Percentiles rank a stretch among this genome's conserved stretches.
Conservation (phyloP, 140 eudicot species). For the Stevia rebaudiana region DNA sequence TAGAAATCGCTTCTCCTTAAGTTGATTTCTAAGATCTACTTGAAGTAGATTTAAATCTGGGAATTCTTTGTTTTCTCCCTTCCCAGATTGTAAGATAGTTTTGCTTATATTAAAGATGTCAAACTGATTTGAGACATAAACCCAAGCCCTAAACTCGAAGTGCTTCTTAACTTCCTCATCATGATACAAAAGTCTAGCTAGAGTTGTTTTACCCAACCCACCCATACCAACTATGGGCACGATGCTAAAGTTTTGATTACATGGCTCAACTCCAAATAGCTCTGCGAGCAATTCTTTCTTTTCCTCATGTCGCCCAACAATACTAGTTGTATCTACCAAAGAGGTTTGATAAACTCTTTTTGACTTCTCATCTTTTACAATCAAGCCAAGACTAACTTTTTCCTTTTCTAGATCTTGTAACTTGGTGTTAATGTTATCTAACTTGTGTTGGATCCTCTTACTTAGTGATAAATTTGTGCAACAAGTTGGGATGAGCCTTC, state of each 20-base stretch:
- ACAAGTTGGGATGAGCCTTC: not conserved
- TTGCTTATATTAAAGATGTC: slow-evolving; percentile 27
- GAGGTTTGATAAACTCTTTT: not conserved
- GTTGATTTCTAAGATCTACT: not conserved
- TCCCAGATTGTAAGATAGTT: slow-evolving; percentile 19
- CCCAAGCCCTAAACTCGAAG: slow-evolving; percentile 33
- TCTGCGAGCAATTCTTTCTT: not conserved
- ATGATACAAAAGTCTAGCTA: slow-evolving; percentile 6
- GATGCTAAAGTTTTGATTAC: not conserved
- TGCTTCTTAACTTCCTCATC: not conserved
- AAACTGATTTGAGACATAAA: slow-evolving; percentile 35
- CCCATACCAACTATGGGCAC: slow-evolving; percentile 18
- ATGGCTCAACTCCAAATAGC: not conserved
- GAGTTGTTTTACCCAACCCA: slow-evolving; percentile 5
- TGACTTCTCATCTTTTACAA: not conserved
- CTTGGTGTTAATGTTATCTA: too few relatives aligned
- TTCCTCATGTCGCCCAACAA: slow-evolving; percentile 1
- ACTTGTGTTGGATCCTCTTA: too few relatives aligned
- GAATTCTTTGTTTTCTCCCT: not conserved
- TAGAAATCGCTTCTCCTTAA: slow-evolving; percentile 25
- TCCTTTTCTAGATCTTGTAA: not conserved
- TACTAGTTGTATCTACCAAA: not conserved
- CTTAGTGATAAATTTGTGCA: not conserved
- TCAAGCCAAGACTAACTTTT: not conserved
- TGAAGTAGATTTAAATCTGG: slow-evolving; percentile 11